These are phyloP conservation scores for Capronia epimyces DNA, from an alignment of 2,329 filamentous ascomycete genomes.

Conservation along the genomic window DNA sequence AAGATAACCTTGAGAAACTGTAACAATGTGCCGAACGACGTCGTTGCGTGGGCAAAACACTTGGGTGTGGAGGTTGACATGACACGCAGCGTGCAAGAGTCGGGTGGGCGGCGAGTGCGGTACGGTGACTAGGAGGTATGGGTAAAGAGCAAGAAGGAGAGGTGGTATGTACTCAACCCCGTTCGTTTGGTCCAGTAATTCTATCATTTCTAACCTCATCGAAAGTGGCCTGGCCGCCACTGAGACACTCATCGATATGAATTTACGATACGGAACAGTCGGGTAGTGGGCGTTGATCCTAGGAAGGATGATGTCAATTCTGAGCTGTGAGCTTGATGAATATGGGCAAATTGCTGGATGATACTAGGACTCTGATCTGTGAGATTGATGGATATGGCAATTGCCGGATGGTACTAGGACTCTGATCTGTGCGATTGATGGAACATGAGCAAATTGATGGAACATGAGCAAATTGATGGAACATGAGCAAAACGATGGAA, in stretches of 20 bases:
- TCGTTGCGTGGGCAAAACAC: conserved; percentile 11
- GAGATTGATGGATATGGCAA: too few species aligned
- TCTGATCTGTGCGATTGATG: too few species aligned
- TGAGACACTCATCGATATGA: not conserved
- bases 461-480: too few species aligned
- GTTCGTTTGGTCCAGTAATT: too few species aligned
- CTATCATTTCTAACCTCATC: too few species aligned
- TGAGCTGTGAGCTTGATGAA: not conserved
- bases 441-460: too few species aligned
- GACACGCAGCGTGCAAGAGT: not conserved
- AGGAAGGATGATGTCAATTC: not conserved
- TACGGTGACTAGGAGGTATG: not conserved
- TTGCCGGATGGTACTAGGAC: not conserved
- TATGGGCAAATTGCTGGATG: too few species aligned
- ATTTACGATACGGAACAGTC: not conserved
- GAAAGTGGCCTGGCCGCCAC: too few species aligned
- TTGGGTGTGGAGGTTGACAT: conserved; percentile 9
- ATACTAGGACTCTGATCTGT: too few species aligned
- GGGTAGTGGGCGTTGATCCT: not conserved
- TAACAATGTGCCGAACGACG: conserved; percentile 13
- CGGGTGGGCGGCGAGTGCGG: not conserved
- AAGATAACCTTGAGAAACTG: conserved; percentile 11
- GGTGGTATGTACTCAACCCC: too few species aligned
- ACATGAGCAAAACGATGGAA: too few species aligned
- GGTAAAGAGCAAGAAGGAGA: not conserved